A percentile compares a stretch with the other conserved stretches of the same genome.
Conservation (phyloP, 768 basidiomycete species). For the Tephrocybe sp. region DNA sequence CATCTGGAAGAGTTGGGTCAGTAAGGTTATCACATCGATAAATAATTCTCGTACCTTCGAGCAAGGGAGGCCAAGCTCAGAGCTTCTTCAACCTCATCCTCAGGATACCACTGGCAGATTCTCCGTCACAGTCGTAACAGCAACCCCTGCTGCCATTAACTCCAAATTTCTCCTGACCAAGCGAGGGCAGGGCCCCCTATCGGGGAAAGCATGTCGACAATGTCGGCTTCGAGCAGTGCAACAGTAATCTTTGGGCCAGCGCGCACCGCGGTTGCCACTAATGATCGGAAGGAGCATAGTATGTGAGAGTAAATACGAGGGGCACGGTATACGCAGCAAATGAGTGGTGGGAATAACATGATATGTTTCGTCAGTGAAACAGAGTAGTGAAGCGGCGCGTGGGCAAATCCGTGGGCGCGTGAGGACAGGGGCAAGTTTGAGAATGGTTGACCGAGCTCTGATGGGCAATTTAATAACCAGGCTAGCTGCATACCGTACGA, state of each 20-base stretch:
- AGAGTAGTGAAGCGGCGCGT: too few species aligned
- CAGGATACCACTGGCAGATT: conserved; percentile 92
- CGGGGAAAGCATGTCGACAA: conserved; percentile 91
- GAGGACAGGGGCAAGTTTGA: too few species aligned
- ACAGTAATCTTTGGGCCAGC: conserved; percentile 88
- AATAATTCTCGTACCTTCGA: conserved; percentile 64
- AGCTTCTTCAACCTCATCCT: conserved; percentile 96
- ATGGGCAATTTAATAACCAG: too few species aligned
- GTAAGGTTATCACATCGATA: neutral
- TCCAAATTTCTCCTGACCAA: conserved; percentile 62
- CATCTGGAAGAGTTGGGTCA: conserved; percentile 53
- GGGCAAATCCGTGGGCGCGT: too few species aligned
- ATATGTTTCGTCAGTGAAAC: too few species aligned
- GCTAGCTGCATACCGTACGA: too few species aligned
- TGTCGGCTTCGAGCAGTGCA: conserved; percentile 85
- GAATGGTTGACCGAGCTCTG: too few species aligned
- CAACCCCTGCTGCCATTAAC: conserved; percentile 74
- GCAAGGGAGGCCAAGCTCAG: conserved; percentile 86
- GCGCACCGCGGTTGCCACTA: conserved; percentile 86
- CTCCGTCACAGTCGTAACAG: conserved; percentile 98
- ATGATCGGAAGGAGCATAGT: too few species aligned
- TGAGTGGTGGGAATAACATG: too few species aligned
- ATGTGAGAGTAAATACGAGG: too few species aligned
- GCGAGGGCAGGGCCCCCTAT: conserved; percentile 87
- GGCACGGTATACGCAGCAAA: too few species aligned